Evolutionary conservation across 2,329 filamentous ascomycete genomes (phyloP), one percentile per base, ranked within the genome.

Genomic region (Calonectria henricotiae): DNA sequence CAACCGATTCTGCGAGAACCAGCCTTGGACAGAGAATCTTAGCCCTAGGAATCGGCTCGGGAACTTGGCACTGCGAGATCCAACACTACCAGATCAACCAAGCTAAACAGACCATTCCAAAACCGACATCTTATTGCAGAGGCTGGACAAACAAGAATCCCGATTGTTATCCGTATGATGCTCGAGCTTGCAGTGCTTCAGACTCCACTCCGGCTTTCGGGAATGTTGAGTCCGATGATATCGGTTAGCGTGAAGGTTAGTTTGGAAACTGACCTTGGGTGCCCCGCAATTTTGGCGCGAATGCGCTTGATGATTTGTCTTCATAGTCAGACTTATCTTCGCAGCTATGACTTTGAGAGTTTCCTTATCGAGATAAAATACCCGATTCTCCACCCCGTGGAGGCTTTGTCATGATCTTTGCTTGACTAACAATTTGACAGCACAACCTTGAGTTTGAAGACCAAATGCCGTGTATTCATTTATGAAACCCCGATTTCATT

Each of bases 361-460:
- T 58, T 39, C 51, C 51, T 58, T 20, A 58, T 58, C 12, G 5
- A 58, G 51, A 39, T 11, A 58, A 58, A 39, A 37, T 58, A 58
- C 20, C 51, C 51, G 51, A 17, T 58, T 58, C 51, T 58, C 51
- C 51, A 58, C 51, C 13, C n/a, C 11, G 35, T 23, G 1, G 25
- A 12, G 11, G 17, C 43, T 1, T 58, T 58, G 5, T 25, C 32
- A 37, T 39, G 35, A 58, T 39, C 11, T 20, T 25, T 25, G 20
- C 2, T 58, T 58, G 51, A 58, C 51, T 27, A 58, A 58, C 23
- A 13, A 32, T 25, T 39, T 58, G 20, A 12, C n/a, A 37, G 35
- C 9, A 23, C 43, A 4, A 11, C 20, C 4, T n/a, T n/a, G 8
- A 46, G n/a, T 20, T 46, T 9, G 23, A 58, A 39, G 4, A 15